Conservation (phyloP, 208 protist genomes). For the Trichomonas vaginalis region DNA sequence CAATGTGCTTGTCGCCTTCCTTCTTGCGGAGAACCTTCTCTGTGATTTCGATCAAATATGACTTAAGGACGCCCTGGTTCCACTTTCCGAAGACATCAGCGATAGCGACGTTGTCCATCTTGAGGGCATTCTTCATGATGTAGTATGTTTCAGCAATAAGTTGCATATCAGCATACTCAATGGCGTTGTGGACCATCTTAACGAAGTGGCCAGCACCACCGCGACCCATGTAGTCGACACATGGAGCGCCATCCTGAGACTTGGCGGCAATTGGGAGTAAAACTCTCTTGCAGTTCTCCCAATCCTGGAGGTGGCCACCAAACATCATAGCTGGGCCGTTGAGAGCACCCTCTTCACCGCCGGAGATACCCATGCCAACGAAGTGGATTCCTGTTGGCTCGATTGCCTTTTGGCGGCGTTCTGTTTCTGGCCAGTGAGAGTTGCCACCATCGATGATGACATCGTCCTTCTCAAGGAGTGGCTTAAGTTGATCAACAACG, state of each 20-base stretch:
- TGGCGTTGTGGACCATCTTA: slow-evolving; percentile 94
- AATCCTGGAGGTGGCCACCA: slow-evolving; percentile 70
- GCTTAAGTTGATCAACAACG: slow-evolving; percentile 53
- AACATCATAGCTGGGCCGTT: slow-evolving; percentile 93
- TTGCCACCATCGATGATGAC: slow-evolving; percentile 86
- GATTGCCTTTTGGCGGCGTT: slow-evolving; percentile 59
- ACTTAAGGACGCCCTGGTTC: slow-evolving; percentile 71
- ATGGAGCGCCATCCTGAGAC: slow-evolving; percentile 39
- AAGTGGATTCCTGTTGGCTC: slow-evolving; percentile 59
- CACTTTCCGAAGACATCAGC: slow-evolving; percentile 68
- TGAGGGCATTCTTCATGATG: slow-evolving; percentile 58
- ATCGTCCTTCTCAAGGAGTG: slow-evolving; percentile 50
- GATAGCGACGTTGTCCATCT: slow-evolving; percentile 70
- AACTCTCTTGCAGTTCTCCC: slow-evolving; percentile 67
- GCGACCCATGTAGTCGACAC: slow-evolving; percentile 64
- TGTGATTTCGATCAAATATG: slow-evolving; percentile 94
- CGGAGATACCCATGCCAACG: slow-evolving; percentile 82
- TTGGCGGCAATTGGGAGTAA: slow-evolving; percentile 81
- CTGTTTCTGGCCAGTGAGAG: slow-evolving; percentile 74
- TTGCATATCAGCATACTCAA: slow-evolving; percentile 97
- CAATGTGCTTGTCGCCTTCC: slow-evolving; percentile 57
- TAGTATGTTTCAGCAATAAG: slow-evolving; percentile 76
- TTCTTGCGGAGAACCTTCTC: slow-evolving; percentile 70
- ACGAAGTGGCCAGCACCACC: slow-evolving; percentile 89
- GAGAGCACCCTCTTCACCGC: slow-evolving; percentile 91